Conservation (phyloP, 495 filamentous ascomycete species). For the Penicillium riverlandense region DNA sequence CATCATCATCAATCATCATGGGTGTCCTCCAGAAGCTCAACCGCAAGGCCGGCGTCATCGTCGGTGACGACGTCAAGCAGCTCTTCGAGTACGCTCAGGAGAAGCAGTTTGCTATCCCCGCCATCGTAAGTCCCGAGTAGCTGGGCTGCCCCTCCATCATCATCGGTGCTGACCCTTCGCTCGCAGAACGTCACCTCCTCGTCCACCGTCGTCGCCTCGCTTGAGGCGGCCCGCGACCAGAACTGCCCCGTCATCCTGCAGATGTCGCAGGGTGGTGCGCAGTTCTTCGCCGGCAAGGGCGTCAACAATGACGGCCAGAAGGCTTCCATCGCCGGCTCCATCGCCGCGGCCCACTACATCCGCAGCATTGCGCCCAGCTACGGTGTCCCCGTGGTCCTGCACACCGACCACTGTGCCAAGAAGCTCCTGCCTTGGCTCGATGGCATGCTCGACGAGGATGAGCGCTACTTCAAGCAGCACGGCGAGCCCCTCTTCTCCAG, state of each 20-base stretch:
- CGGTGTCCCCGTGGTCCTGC: slow-evolving; percentile 83
- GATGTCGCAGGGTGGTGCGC: slow-evolving; percentile 86
- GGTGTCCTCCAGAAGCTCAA: slow-evolving; percentile 59
- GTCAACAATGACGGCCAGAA: slow-evolving; percentile 78
- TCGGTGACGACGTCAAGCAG: slow-evolving; percentile 71
- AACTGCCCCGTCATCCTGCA: slow-evolving; percentile 88
- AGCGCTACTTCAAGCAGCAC: slow-evolving; percentile 86
- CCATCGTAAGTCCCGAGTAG: slow-evolving; percentile 56
- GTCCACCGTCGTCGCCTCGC: slow-evolving; percentile 76
- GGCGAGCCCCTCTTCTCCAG: slow-evolving; percentile 88
- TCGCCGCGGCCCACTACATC: slow-evolving; percentile 92
- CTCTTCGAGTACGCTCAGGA: slow-evolving; percentile 83
- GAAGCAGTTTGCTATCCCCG: slow-evolving; percentile 82
- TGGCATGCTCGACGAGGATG: slow-evolving; percentile 87
- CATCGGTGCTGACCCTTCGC: neutral
- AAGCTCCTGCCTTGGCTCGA: slow-evolving; percentile 95
- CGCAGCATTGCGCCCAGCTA: slow-evolving; percentile 80
- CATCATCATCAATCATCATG: slow-evolving; percentile 37
- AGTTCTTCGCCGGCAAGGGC: slow-evolving; percentile 93
- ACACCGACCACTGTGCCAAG: slow-evolving; percentile 93
- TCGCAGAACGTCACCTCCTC: slow-evolving; percentile 81
- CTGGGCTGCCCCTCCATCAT: neutral
- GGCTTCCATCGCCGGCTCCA: slow-evolving; percentile 78
- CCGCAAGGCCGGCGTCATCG: slow-evolving; percentile 79
- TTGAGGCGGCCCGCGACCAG: slow-evolving; percentile 88